phyloP scores from a whole-genome alignment of 495 filamentous ascomycete genomes.

The Xylaria venustula region DNA sequence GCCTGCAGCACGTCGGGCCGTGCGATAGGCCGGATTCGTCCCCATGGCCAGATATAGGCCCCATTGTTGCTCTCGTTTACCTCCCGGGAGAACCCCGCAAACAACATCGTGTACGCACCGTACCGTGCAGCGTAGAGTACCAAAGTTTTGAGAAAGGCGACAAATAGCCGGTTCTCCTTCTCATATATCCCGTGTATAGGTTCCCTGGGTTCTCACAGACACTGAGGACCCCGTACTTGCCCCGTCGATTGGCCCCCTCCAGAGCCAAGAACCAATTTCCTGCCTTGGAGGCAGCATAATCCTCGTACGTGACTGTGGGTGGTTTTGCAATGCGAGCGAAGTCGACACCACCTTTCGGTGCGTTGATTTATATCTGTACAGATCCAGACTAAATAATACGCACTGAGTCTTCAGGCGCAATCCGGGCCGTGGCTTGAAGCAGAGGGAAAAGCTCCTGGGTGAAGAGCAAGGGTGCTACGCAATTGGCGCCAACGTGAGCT shows the following conservation, averaged over 20 bases:
- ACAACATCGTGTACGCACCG: slow-evolving; percentile 43
- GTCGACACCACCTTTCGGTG: not conserved
- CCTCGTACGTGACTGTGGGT: not conserved
- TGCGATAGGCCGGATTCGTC: not conserved
- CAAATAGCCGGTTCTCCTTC: slow-evolving; percentile 3
- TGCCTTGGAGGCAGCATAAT: slow-evolving; percentile 35
- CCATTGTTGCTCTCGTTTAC: slow-evolving; percentile 24
- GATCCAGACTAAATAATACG: slow-evolving; percentile 18
- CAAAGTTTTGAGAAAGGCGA: slow-evolving; percentile 13
- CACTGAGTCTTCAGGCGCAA: not conserved
- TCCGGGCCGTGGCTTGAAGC: slow-evolving; percentile 18
- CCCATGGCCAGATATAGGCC: slow-evolving; percentile 7
- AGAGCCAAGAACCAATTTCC: slow-evolving; percentile 30
- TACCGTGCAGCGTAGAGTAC: slow-evolving; percentile 29
- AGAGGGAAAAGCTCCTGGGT: slow-evolving; percentile 40
- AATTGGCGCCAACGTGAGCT: slow-evolving; percentile 31
- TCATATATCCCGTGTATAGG: slow-evolving; percentile 22
- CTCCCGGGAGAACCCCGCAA: slow-evolving; percentile 35
- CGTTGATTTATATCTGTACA: not conserved
- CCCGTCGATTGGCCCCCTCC: slow-evolving; percentile 23
- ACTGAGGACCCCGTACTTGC: slow-evolving; percentile 24
- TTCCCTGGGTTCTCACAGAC: slow-evolving; percentile 39
- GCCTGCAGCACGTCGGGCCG: not conserved
- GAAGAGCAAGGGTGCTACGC: slow-evolving; percentile 34
- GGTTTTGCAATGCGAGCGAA: not conserved